These are phyloP conservation scores for Ceratocystis huliohia DNA, from an alignment of 2,329 filamentous ascomycete species.

Conservation along the genomic window DNA sequence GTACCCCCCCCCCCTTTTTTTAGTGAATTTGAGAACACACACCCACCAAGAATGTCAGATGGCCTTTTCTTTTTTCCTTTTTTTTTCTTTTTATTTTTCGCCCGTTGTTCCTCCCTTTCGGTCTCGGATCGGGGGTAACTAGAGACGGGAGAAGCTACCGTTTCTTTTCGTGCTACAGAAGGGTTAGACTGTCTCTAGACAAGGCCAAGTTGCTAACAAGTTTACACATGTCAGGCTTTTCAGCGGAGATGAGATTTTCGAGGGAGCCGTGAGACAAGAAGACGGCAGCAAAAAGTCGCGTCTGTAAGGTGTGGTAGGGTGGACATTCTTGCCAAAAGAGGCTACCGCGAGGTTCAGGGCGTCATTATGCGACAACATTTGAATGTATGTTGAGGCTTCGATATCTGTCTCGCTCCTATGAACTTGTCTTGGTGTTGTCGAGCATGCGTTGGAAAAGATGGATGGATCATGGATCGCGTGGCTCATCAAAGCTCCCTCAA, in stretches of 20 bases:
- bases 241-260: constrained; percentile 16
- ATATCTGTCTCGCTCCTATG: not conserved
- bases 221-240: constrained; percentile 11
- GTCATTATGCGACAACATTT: not conserved
- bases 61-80: not conserved
- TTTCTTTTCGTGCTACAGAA: not conserved
- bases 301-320: not conserved
- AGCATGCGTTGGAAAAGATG: not conserved
- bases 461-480: not conserved
- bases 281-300: not conserved
- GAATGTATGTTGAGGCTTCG: not conserved
- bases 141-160: not conserved
- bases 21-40: not conserved
- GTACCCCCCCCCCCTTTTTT: not conserved
- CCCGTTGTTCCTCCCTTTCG: not conserved
- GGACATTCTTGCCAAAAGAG: not conserved
- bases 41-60: not conserved
- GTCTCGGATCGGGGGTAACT: not conserved
- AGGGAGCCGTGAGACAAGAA: constrained; percentile 11
- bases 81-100: not conserved
- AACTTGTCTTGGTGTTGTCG: not conserved
- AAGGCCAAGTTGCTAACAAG: not conserved
- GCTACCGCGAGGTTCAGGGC: not conserved
- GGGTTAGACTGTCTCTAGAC: not conserved
- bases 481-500: not conserved